Base-by-base conservation (phyloP, 768 basidiomycete genomes). In the Lactarius sanguifluus region DNA sequence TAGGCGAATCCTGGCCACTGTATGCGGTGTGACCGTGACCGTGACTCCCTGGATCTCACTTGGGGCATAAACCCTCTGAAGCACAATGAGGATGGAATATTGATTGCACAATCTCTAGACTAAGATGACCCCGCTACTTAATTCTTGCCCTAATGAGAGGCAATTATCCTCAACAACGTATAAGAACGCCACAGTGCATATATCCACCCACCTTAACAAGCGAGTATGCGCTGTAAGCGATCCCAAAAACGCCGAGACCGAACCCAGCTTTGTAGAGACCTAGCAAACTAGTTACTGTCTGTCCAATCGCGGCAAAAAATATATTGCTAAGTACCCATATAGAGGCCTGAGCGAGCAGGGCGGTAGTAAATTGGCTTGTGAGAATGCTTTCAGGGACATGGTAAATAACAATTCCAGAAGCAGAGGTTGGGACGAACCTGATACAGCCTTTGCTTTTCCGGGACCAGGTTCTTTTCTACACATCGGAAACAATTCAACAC, bases 381-480 rank as follows among this genome's bases (percentile, higher is more conserved):
- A 59, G 85, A 78, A 30, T 74, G 65, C 76, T 82, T 15, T 63
- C 13, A 54, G 4, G 25, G 10, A 8, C 47, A 25, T 16, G 28
- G 43, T 56, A 58, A 40, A 56, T 25, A 25, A 13, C 4, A 34
- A n/a, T n/a, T n/a, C 13, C 7, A 32, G 34, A 32, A 56, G 12
- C 30, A 58, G 36, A 52, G 10, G 47, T 13, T 50, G 36, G n/a
- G 25, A 70, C 75, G 41, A 65, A 91, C 91, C 82, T 92, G 91
- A 76, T 85, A 81, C 55, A 74, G 67, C 79, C 78, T 85, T 77
- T 92, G 91, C 74, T 78, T 86, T 78, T 88, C 84, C 50, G 85
- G 75, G 68, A 91, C 81, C 62, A 75, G 75, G 80, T 92, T 90
- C 71, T 86, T 87, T 75, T 82, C 86, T 86, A 72, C 50, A 72